Conservation (phyloP, 2,329 filamentous ascomycete species). For the Trichoderma atrobrunneum region DNA sequence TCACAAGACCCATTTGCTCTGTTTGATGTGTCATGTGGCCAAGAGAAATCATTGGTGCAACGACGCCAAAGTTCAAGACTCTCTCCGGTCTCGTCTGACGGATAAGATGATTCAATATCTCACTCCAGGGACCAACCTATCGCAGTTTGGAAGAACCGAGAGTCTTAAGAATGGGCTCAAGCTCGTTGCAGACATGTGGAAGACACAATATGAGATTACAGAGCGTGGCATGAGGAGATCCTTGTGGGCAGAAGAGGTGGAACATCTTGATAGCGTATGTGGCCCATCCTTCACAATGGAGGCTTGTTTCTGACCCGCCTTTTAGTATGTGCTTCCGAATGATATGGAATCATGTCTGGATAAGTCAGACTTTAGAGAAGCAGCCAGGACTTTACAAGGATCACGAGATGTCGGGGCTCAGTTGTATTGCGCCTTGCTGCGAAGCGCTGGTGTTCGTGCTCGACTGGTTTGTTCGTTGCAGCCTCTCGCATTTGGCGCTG, state of each 20-base stretch:
- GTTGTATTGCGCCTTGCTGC: constrained; percentile 82
- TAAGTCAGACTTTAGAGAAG: constrained; percentile 67
- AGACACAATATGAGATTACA: constrained; percentile 65
- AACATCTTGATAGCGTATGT: constrained; percentile 57
- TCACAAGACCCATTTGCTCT: constrained; percentile 86
- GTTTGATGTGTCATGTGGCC: constrained; percentile 73
- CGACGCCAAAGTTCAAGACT: constrained; percentile 63
- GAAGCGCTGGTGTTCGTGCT: constrained; percentile 75
- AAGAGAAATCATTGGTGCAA: constrained; percentile 89
- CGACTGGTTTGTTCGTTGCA: constrained; percentile 90
- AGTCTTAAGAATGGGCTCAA: constrained; percentile 78
- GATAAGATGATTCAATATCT: constrained; percentile 65
- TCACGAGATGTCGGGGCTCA: constrained; percentile 89
- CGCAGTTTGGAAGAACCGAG: constrained; percentile 73
- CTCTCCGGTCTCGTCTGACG: constrained; percentile 62
- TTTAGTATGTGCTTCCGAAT: constrained; percentile 54
- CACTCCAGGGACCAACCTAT: constrained; percentile 62
- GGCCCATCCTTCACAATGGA: background rate
- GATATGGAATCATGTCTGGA: constrained; percentile 68
- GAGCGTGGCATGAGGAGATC: constrained; percentile 67
- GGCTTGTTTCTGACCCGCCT: background rate
- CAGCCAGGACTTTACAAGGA: constrained; percentile 68
- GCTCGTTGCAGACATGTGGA: constrained; percentile 65
- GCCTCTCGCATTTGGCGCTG: constrained; percentile 65
- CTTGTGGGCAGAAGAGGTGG: constrained; percentile 69